phyloP scores from a whole-genome alignment of 495 filamentous ascomycete genomes.

The Neurospora sp. region DNA sequence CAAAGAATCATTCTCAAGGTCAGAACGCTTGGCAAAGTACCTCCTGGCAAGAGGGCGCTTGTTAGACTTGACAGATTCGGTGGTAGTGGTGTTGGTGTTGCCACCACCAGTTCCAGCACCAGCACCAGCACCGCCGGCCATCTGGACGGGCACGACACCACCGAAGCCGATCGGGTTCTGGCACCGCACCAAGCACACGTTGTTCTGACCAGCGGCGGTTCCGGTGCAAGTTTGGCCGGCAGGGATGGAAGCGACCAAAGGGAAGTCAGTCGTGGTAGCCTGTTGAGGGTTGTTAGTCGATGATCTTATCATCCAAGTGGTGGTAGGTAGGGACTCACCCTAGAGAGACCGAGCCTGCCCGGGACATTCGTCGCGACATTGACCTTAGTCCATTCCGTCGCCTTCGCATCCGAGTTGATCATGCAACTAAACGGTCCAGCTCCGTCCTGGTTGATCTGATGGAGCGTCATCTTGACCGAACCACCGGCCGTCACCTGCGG shows the following conservation, averaged over 20 bases:
- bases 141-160: constrained; percentile 44
- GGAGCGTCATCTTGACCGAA: constrained; percentile 39
- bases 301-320: background rate
- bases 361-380: constrained; percentile 27
- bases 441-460: constrained; percentile 42
- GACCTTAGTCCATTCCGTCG: constrained; percentile 29
- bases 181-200: constrained; percentile 44
- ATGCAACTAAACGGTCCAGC: constrained; percentile 37
- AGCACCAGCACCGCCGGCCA: constrained; percentile 16
- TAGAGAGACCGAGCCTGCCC: constrained; percentile 11
- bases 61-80: background rate
- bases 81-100: background rate
- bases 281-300: constrained; percentile 3
- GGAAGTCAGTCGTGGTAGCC: constrained; percentile 31
- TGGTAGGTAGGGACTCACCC: background rate
- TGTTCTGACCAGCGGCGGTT: constrained; percentile 40
- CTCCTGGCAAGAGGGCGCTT: background rate
- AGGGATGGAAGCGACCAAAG: constrained; percentile 36
- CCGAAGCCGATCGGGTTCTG: constrained; percentile 45
- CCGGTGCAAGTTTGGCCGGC: constrained; percentile 40
- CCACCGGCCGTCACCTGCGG: constrained; percentile 40
- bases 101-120: background rate
- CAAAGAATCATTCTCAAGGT: background rate
- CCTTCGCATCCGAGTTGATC: constrained; percentile 41
- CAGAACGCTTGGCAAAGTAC: background rate